Conservation (phyloP, 495 filamentous ascomycete species). For the Hamigera avellanea region DNA sequence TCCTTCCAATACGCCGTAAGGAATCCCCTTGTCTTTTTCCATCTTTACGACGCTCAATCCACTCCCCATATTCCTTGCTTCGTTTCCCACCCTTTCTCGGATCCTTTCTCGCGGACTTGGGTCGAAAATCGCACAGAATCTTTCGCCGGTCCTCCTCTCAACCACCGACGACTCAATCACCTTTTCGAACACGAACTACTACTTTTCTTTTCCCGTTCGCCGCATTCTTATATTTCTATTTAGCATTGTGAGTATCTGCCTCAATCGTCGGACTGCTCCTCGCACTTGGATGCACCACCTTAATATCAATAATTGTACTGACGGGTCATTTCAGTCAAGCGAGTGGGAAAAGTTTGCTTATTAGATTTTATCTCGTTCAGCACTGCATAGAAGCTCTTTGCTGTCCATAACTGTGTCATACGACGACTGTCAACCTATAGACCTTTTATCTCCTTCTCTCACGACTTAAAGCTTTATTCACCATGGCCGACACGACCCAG, state of each 20-base stretch:
- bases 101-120: background rate
- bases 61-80: background rate
- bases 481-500: conserved; percentile 34
- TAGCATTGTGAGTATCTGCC: conserved; percentile 24
- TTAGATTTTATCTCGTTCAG: conserved; percentile 6
- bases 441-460: conserved; percentile 9
- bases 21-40: too few relatives aligned
- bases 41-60: conserved; percentile 1
- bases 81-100: background rate
- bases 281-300: background rate
- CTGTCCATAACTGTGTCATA: conserved; percentile 1
- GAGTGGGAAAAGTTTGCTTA: conserved; percentile 9
- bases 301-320: conserved; percentile 3
- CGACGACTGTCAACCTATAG: background rate
- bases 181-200: background rate
- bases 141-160: conserved; percentile 8
- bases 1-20: too few relatives aligned
- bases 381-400: background rate
- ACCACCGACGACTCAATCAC: too few relatives aligned
- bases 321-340: background rate
- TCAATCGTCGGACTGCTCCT: too few relatives aligned
- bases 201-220: conserved; percentile 7
- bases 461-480: conserved; percentile 6
- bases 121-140: conserved; percentile 20
- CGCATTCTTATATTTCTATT: conserved; percentile 14